These are phyloP conservation scores for Hanseniaspora meyeri DNA, from an alignment of 805 yeast species.

Conservation along the genomic window DNA sequence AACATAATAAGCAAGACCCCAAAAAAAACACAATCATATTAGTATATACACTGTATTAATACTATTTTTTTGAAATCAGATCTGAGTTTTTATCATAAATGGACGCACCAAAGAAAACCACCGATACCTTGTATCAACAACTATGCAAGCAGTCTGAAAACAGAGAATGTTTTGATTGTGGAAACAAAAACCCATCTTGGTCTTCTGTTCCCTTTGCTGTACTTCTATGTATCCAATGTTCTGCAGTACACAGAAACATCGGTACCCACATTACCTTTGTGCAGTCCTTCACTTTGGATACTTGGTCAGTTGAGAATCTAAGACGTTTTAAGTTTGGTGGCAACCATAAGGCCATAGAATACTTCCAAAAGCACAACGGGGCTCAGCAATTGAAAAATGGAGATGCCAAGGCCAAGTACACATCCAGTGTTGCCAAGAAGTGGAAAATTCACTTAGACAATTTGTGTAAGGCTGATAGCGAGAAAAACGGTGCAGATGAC, in stretches of 20 bases:
- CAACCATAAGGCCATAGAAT: slow-evolving; percentile 74
- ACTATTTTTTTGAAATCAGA: no score
- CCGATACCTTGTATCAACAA: slow-evolving; percentile 49
- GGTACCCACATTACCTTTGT: slow-evolving; percentile 96
- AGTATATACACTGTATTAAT: no score
- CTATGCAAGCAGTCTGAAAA: slow-evolving; percentile 46
- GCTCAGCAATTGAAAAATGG: slow-evolving; percentile 44
- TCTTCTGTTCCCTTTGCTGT: slow-evolving; percentile 95
- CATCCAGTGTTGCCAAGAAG: slow-evolving; percentile 62
- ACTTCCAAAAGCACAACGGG: slow-evolving; percentile 75
- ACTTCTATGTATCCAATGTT: slow-evolving; percentile 83
- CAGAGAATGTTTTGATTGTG: slow-evolving; percentile 85
- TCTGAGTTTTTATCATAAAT: neutral
- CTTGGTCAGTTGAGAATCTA: slow-evolving; percentile 84
- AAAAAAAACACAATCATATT: neutral
- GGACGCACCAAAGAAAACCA: slow-evolving; percentile 45
- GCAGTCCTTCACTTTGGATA: slow-evolving; percentile 79
- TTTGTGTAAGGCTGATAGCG: slow-evolving; percentile 49
- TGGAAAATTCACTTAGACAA: slow-evolving; percentile 71
- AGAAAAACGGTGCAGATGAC: slow-evolving; percentile 55
- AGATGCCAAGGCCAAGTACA: slow-evolving; percentile 68
- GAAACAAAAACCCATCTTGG: slow-evolving; percentile 94
- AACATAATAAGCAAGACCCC: no score
- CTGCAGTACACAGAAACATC: slow-evolving; percentile 86
- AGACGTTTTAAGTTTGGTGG: slow-evolving; percentile 92